phyloP scores from a whole-genome alignment of 768 basidiomycete species.

The Boletus fagicola region DNA sequence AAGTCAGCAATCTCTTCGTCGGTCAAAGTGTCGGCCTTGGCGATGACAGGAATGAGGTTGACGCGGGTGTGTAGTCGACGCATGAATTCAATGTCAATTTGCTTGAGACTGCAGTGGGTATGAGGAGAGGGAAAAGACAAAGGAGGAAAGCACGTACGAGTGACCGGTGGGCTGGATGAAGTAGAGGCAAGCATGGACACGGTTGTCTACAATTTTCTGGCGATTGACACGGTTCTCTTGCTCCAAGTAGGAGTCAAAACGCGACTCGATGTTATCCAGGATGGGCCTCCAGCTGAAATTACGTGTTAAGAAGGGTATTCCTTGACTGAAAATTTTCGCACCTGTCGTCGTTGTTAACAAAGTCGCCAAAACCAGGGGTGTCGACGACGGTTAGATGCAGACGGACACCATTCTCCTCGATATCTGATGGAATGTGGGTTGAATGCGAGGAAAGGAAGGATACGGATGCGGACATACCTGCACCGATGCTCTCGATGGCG shows the following conservation, averaged over 20 bases:
- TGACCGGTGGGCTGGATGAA: constrained; percentile 99
- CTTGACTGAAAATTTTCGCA: constrained; percentile 34
- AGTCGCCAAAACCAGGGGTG: constrained; percentile 98
- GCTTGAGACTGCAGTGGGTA: constrained; percentile 70
- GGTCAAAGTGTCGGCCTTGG: constrained; percentile 96
- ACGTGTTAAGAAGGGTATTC: constrained; percentile 17
- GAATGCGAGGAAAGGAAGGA: not conserved
- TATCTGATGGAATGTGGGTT: constrained; percentile 59
- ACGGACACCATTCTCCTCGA: constrained; percentile 97
- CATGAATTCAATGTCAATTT: constrained; percentile 99
- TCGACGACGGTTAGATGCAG: constrained; percentile 98
- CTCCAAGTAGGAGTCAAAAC: constrained; percentile 96
- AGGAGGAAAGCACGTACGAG: constrained; percentile 55
- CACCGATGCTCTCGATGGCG: constrained; percentile 96
- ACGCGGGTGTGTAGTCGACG: constrained; percentile 94
- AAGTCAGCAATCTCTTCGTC: constrained; percentile 93
- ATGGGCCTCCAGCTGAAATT: constrained; percentile 91
- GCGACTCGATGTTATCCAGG: constrained; percentile 95
- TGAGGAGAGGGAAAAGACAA: not conserved
- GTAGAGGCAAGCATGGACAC: constrained; percentile 97
- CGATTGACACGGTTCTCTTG: constrained; percentile 99
- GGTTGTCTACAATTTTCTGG: constrained; percentile 90
- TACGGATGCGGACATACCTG: constrained; percentile 54
- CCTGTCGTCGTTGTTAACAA: constrained; percentile 99
- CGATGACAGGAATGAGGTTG: constrained; percentile 98